These are phyloP conservation scores for Nemania abortiva DNA, from an alignment of 2,329 filamentous ascomycete genomes.

Conservation along the genomic window DNA sequence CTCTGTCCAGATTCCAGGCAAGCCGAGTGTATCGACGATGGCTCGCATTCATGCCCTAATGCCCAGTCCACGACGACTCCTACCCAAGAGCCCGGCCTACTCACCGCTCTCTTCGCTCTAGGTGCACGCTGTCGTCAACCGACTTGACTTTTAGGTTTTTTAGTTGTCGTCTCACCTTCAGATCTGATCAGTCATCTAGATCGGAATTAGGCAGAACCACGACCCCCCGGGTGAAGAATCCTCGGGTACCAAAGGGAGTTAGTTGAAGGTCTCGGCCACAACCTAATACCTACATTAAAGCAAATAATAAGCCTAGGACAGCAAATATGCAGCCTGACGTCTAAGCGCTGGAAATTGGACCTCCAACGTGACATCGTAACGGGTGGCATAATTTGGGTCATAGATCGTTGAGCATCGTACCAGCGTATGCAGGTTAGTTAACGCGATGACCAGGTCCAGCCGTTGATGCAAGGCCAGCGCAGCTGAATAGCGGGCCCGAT, in stretches of 20 bases:
- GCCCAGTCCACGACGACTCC: constrained; percentile 33
- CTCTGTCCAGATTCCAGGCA: background rate
- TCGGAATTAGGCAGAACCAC: constrained; percentile 31
- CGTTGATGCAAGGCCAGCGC: constrained; percentile 52
- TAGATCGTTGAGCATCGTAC: constrained; percentile 41
- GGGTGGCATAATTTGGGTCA: constrained; percentile 41
- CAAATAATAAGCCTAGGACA: constrained; percentile 30
- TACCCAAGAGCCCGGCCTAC: constrained; percentile 27
- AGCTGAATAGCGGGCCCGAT: constrained; percentile 42
- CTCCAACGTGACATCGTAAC: constrained; percentile 41
- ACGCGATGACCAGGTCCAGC: constrained; percentile 48
- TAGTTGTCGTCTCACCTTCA: constrained; percentile 14
- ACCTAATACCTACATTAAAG: constrained; percentile 28
- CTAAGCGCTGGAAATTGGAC: constrained; percentile 32
- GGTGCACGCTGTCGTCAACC: constrained; percentile 42
- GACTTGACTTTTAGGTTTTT: constrained; percentile 31
- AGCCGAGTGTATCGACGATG: constrained; percentile 29
- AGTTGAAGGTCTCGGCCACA: constrained; percentile 30
- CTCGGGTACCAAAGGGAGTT: constrained; percentile 36
- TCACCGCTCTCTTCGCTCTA: constrained; percentile 39
- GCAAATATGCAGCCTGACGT: constrained; percentile 43
- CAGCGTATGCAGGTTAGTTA: constrained; percentile 43
- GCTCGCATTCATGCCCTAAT: constrained; percentile 38
- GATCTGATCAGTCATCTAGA: constrained; percentile 25
- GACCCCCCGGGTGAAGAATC: constrained; percentile 19